Base-by-base conservation (phyloP, 345 rosid species). In the Psidium guajava region DNA sequence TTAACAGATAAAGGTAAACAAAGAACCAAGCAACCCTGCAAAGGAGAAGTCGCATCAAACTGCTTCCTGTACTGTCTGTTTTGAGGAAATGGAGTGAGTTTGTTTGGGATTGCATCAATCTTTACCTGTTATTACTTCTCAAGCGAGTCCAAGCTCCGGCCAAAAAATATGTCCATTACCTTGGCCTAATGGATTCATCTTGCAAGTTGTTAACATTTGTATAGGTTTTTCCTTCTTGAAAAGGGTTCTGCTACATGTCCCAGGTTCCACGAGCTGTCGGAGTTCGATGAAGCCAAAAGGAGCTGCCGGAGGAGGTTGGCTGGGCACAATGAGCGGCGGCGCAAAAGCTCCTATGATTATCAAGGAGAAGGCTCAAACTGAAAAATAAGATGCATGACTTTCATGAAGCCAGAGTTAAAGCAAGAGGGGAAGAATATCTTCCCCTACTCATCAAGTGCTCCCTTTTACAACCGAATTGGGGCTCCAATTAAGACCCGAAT, bases 261-360 rank as follows among this genome's bases (percentile, higher is more conserved):
- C 84, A 95, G 99, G 95, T 97, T 97, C 86, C 99, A 97, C 54
- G 95, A 90, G 77, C 25, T 97, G 36, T 69, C 93, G 1, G 97
- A 97, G 93, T 97, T 97, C 82, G 99, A 97, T 84, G 94, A 94
- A 24, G 14, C 85, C 57, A 97, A 95, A 87, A 90, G 93, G 89
- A 97, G 99, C 73, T 97, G 98, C 89, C 91, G 99, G 42, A 88
- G 93, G 86, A 96, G 98, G 83, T 90, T 97, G 84, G 96, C 98
- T 1, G 98, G 98, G 82, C 99, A 97, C 88, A 97, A 97, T 2
- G 96, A 94, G 88, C 92, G 99, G 53, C 94, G 99, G 44, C 84
- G 99, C 83, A 97, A 94, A 88, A 90, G 86, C 88, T 75, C 97
- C 50, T 57, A 69, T 51, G 97, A 94, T 7, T 84, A 85, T 75